A percentile compares a stretch with the other conserved stretches of the same genome.
These are phyloP conservation scores for Kwoniella europaea DNA, from an alignment of 768 basidiomycete genomes.

Conservation along the genomic window DNA sequence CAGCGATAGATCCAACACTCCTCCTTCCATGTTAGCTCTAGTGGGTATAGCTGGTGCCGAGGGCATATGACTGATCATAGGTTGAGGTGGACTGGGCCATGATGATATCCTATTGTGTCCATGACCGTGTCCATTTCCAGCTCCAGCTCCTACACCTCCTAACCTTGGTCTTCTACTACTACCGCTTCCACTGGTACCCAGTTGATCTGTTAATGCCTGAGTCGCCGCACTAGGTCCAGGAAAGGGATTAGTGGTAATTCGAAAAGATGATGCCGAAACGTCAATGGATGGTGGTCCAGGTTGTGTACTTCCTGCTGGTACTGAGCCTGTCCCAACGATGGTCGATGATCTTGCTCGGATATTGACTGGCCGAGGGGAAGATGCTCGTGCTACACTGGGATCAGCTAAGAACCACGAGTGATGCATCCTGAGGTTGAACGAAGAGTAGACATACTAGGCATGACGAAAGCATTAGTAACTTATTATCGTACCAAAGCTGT, in stretches of 20 bases:
- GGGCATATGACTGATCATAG: conserved; percentile 25
- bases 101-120: conserved; percentile 32
- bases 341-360: conserved; percentile 39
- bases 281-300: conserved; percentile 32
- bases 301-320: conserved; percentile 15
- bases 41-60: conserved; percentile 37
- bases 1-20: conserved; percentile 20
- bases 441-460: conserved; percentile 10
- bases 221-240: conserved; percentile 27
- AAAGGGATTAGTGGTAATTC: conserved; percentile 29
- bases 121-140: conserved; percentile 23
- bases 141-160: conserved; percentile 8
- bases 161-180: conserved; percentile 13
- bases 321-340: conserved; percentile 30
- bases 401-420: conserved; percentile 1
- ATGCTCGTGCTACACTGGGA: conserved; percentile 3
- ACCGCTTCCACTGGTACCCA: conserved; percentile 17
- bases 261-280: conserved; percentile 29
- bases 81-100: conserved; percentile 31
- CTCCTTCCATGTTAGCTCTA: conserved; percentile 34
- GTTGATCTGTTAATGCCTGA: conserved; percentile 25
- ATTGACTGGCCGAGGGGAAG: conserved; percentile 19
- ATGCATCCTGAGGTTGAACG: background rate
- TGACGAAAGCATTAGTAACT: conserved; percentile 4
- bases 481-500: no score